Base-by-base conservation (phyloP, 2,329 filamentous ascomycete species). In the Apiospora aurea region DNA sequence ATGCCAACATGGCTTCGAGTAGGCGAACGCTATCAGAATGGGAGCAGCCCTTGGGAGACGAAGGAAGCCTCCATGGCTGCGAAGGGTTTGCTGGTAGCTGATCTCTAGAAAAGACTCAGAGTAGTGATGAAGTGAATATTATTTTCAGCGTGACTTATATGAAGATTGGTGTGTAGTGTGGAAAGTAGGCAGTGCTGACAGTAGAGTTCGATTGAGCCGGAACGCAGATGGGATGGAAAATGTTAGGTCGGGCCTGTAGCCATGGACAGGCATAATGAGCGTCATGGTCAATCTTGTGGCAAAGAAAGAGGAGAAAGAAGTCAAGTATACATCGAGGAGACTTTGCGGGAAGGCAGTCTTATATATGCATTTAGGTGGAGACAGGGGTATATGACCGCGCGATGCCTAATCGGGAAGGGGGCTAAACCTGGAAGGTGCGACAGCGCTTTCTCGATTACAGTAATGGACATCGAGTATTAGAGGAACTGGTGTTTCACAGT, bases 361-460 rank as follows among this genome's bases (percentile, higher is more conserved):
- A 26, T 57, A 57, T 57, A 57, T 57, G 4, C 29, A 57, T 57
- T 26, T 57, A 26, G n/a, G 14, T 14, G 14, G n/a, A 57, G 10
- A 57, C 29, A 57, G 51, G 51, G 64, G 41, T 67, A 41, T 13
- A 67, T n/a, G 21, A 29, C 64, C 29, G 64, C 64, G 64, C 64
- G 34, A 67, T 29, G 41, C 64, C 34, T 1, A 67, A 67, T 67
- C 29, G 41, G 64, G 26, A 67, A 67, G 14, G 41, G 41, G 64
- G 61, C 64, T 67, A 67, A 67, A 67, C 41, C 64, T 34, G 64
- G 64, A 34, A 67, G 29, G 34, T 41, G 7, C 26, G 64, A 67
- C 64, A 67, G 64, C 64, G 64, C 43, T 4, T 67, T 67, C 64
- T 66, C 61, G 61, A 66, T 4, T 66, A 66, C 34, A n/a, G 34